phyloP scores from a whole-genome alignment of 2,329 filamentous ascomycete species.

The Fusarium penzigii region DNA sequence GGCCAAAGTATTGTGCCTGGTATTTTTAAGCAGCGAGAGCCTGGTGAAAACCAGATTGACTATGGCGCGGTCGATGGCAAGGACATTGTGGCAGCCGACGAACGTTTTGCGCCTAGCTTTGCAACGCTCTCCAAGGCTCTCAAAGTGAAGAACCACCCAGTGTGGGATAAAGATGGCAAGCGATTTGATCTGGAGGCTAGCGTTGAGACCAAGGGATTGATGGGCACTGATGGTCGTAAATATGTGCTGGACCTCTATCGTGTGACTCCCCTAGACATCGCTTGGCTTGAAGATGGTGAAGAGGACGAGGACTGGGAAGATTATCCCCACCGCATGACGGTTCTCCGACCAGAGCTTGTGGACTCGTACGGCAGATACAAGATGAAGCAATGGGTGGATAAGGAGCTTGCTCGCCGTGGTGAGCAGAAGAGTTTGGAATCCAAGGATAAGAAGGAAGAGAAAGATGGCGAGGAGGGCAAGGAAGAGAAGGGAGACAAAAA shows the following conservation, averaged over 20 bases:
- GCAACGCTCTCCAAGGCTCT: constrained; percentile 88
- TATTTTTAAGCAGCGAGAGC: constrained; percentile 98
- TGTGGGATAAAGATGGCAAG: constrained; percentile 96
- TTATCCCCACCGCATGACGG: constrained; percentile 96
- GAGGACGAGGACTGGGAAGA: constrained; percentile 45
- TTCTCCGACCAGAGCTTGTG: constrained; percentile 85
- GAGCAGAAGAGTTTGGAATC: constrained; percentile 33
- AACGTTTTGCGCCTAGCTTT: constrained; percentile 81
- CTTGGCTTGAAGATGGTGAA: constrained; percentile 80
- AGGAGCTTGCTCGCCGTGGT: constrained; percentile 67
- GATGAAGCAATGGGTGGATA: constrained; percentile 85
- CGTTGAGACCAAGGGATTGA: constrained; percentile 96
- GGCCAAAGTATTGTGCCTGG: constrained; percentile 97
- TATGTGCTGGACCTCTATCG: constrained; percentile 98
- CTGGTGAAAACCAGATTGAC: constrained; percentile 97
- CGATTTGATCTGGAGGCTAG: constrained; percentile 91
- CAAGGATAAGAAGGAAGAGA: constrained; percentile 32
- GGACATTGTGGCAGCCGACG: constrained; percentile 88
- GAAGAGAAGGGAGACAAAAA: constrained; percentile 33
- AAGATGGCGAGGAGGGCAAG: constrained; percentile 29
- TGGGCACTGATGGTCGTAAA: constrained; percentile 94
- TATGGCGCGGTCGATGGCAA: constrained; percentile 98
- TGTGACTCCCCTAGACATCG: constrained; percentile 86
- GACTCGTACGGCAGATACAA: constrained; percentile 82
- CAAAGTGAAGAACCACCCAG: constrained; percentile 89